Percentiles rank a stretch among this genome's conserved stretches.
Conservation (phyloP, 148 eudicot species). For the Spergularia marina region DNA sequence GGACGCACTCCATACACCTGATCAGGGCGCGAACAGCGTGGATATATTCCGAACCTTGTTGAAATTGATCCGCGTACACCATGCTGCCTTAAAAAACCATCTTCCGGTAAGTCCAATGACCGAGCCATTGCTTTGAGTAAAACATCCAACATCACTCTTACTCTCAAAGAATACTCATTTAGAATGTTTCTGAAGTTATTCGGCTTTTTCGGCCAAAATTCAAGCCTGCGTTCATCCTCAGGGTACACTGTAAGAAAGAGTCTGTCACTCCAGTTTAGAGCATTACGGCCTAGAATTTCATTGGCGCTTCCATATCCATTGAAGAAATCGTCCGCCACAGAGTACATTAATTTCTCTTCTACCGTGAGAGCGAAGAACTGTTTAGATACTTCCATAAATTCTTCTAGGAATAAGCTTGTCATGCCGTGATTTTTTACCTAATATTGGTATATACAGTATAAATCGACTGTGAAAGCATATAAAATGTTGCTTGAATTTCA, state of each 20-base stretch:
- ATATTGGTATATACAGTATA: neutral
- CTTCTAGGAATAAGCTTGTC: conserved; percentile 42
- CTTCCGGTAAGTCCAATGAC: conserved; percentile 33
- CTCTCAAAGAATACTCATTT: conserved; percentile 19
- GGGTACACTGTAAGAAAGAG: conserved; percentile 47
- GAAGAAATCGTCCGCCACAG: conserved; percentile 30
- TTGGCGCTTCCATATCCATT: conserved; percentile 65
- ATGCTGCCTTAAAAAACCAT: conserved; percentile 31
- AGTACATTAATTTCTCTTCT: conserved; percentile 47
- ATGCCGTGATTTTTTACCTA: conserved; percentile 65
- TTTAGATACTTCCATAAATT: conserved; percentile 40
- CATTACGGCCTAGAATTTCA: conserved; percentile 36
- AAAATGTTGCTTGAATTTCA: too few species aligned
- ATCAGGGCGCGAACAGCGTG: conserved; percentile 25
- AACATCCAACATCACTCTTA: conserved; percentile 13
- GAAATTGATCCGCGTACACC: conserved; percentile 26
- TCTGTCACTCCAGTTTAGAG: conserved; percentile 64
- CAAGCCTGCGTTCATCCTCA: conserved; percentile 32
- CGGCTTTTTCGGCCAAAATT: conserved; percentile 66
- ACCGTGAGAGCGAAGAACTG: conserved; percentile 48
- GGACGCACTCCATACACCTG: conserved; percentile 31
- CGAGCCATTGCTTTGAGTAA: conserved; percentile 37
- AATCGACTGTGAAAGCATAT: neutral
- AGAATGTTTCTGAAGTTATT: conserved; percentile 40
- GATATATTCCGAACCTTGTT: conserved; percentile 38